These are phyloP conservation scores for Ophiobolus disseminans DNA, from an alignment of 2,329 filamentous ascomycete species.

Conservation along the genomic window DNA sequence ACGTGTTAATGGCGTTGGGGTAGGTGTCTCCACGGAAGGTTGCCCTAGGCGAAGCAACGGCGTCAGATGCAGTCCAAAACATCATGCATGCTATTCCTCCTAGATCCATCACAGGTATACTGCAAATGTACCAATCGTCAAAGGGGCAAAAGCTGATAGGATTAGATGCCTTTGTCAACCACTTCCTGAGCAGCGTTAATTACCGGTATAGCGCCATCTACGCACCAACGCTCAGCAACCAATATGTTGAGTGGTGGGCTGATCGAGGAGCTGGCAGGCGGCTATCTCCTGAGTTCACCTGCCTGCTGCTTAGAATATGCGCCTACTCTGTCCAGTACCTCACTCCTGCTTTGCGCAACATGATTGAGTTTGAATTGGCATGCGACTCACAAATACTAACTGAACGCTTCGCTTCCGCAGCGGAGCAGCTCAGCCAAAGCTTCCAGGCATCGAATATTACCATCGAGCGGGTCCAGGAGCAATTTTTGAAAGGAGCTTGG, in stretches of 20 bases:
- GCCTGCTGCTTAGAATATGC: slow-evolving; percentile 56
- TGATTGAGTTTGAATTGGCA: slow-evolving; percentile 56
- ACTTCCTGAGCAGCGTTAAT: slow-evolving; percentile 56
- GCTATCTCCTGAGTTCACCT: slow-evolving; percentile 55
- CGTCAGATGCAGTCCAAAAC: slow-evolving; percentile 44
- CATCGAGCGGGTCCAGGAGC: slow-evolving; percentile 57
- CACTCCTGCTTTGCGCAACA: slow-evolving; percentile 45
- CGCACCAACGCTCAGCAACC: slow-evolving; percentile 53
- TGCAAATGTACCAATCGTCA: background rate
- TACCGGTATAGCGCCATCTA: slow-evolving; percentile 58
- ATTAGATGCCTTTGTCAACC: slow-evolving; percentile 55
- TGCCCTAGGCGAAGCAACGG: slow-evolving; percentile 12
- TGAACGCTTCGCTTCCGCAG: slow-evolving; percentile 52
- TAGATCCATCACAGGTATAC: slow-evolving; percentile 40
- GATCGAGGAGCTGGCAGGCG: slow-evolving; percentile 43
- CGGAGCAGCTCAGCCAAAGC: slow-evolving; percentile 52
- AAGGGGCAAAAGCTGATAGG: slow-evolving; percentile 13
- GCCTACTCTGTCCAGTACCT: slow-evolving; percentile 56
- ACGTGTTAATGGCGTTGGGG: too few species aligned
- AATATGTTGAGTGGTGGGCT: slow-evolving; percentile 57
- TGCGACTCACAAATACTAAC: slow-evolving; percentile 50
- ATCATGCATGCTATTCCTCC: slow-evolving; percentile 41
- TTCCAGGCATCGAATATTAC: slow-evolving; percentile 55
- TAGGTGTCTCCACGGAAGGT: slow-evolving; percentile 14
- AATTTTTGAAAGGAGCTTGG: slow-evolving; percentile 58